A percentile compares a stretch with the other conserved stretches of the same genome.
phyloP scores from a whole-genome alignment of 2,329 filamentous ascomycete species.

The Aureobasidium sp. region DNA sequence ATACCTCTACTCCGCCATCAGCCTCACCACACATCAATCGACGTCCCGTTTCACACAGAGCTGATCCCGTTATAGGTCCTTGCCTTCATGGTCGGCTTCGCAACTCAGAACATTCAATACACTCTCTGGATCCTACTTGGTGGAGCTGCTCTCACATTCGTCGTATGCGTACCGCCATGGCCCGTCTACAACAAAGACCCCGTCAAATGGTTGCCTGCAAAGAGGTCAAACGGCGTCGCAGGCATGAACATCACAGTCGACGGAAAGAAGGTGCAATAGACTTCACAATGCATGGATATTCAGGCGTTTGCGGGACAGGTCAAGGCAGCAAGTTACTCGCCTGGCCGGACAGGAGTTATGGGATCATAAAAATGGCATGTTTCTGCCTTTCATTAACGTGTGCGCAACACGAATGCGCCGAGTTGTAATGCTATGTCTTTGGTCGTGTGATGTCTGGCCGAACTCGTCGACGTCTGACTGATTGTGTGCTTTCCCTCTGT shows the following conservation, averaged over 20 bases:
- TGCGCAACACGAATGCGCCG: background rate
- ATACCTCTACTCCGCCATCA: background rate
- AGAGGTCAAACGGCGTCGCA: constrained; percentile 33
- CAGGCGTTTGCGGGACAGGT: background rate
- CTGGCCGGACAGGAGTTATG: background rate
- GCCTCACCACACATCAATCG: background rate
- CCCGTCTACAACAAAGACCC: constrained; percentile 83
- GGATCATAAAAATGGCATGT: constrained; percentile 7
- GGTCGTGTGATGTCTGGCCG: background rate
- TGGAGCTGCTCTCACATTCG: constrained; percentile 70
- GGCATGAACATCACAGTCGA: constrained; percentile 49
- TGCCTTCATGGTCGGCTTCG: constrained; percentile 73
- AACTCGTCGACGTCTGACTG: background rate
- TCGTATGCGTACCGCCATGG: constrained; percentile 85
- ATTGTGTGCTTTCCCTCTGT: background rate
- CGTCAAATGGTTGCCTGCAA: constrained; percentile 69
- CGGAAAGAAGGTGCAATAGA: constrained; percentile 41
- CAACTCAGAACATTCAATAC: constrained; percentile 76
- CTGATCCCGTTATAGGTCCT: constrained; percentile 45
- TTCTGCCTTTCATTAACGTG: constrained; percentile 6
- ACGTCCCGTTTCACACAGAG: background rate
- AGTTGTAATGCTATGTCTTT: constrained; percentile 6
- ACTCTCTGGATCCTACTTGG: constrained; percentile 74
- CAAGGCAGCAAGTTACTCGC: background rate
- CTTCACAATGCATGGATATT: background rate